Evolutionary conservation across 495 filamentous ascomycete species (phyloP).

Genomic region (Rostrohypoxylon terebratum): DNA sequence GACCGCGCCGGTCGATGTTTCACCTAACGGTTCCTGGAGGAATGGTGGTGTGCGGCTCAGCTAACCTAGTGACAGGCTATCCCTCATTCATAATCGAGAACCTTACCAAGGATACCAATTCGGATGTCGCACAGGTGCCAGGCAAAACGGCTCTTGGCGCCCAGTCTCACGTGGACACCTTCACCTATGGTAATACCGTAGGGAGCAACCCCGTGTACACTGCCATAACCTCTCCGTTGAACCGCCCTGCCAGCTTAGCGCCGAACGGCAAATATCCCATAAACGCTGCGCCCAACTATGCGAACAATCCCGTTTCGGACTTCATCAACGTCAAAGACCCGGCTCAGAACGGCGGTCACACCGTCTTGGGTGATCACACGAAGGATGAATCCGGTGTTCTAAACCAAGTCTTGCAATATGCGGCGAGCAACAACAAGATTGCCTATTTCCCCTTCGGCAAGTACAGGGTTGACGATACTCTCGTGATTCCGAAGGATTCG

Average conservation of each 20-base stretch:
- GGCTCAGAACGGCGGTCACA: constrained; percentile 55
- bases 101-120: constrained; percentile 52
- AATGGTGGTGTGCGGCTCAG: not conserved
- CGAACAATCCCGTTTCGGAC: constrained; percentile 46
- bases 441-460: constrained; percentile 63
- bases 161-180: constrained; percentile 47
- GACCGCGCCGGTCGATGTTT: not conserved
- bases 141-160: constrained; percentile 43
- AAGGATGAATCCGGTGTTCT: constrained; percentile 55
- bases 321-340: constrained; percentile 61
- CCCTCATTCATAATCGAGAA: constrained; percentile 59
- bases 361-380: constrained; percentile 52
- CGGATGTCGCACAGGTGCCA: constrained; percentile 49
- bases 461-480: constrained; percentile 60
- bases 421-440: constrained; percentile 54
- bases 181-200: constrained; percentile 66
- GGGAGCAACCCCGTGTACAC: constrained; percentile 71
- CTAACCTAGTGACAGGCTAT: constrained; percentile 34
- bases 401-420: constrained; percentile 54
- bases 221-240: constrained; percentile 52
- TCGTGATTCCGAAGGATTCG: constrained; percentile 67
- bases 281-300: constrained; percentile 55
- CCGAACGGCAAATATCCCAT: constrained; percentile 51
- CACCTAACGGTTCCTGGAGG: too few species aligned
- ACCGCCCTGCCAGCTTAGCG: constrained; percentile 48